These are phyloP conservation scores for Emmonsiellopsis sp. DNA, from an alignment of 2,329 filamentous ascomycete genomes.

Conservation along the genomic window DNA sequence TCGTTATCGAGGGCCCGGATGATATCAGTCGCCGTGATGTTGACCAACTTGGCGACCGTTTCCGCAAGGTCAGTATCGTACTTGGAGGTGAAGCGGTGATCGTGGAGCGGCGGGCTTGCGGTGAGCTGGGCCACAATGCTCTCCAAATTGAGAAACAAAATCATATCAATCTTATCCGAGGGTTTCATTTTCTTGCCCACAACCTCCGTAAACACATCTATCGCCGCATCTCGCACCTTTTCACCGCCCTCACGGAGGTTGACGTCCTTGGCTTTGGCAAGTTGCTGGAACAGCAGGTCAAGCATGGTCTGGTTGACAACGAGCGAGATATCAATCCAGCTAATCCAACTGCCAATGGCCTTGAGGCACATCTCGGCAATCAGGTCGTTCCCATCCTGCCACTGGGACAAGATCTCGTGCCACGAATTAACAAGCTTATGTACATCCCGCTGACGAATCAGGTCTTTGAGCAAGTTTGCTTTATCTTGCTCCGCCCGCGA, in stretches of 20 bases:
- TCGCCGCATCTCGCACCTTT: slow-evolving; percentile 78
- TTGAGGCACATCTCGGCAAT: slow-evolving; percentile 83
- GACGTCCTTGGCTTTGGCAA: slow-evolving; percentile 61
- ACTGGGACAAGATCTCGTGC: slow-evolving; percentile 80
- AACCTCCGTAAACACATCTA: slow-evolving; percentile 92
- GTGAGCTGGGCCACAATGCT: slow-evolving; percentile 81
- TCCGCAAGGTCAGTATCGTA: slow-evolving; percentile 97
- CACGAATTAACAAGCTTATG: slow-evolving; percentile 80
- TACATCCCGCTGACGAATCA: slow-evolving; percentile 78
- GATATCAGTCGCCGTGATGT: slow-evolving; percentile 78
- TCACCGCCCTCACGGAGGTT: slow-evolving; percentile 61
- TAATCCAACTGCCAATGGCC: slow-evolving; percentile 93
- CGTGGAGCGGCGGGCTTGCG: slow-evolving; percentile 68
- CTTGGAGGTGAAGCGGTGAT: slow-evolving; percentile 68
- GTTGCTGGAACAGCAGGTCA: slow-evolving; percentile 72
- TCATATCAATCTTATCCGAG: slow-evolving; percentile 87
- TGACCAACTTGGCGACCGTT: slow-evolving; percentile 89
- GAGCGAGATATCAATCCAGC: slow-evolving; percentile 95
- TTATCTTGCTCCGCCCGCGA: slow-evolving; percentile 71
- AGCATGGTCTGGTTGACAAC: slow-evolving; percentile 88
- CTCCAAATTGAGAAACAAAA: slow-evolving; percentile 78
- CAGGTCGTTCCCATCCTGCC: slow-evolving; percentile 58
- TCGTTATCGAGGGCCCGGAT: slow-evolving; percentile 75
- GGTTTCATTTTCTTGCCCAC: slow-evolving; percentile 97
- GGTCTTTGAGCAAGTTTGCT: slow-evolving; percentile 83